Evolutionary conservation across 495 filamentous ascomycete genomes (phyloP), one percentile per base, ranked within the genome.

Genomic region (Astrocystis sublimbata): DNA sequence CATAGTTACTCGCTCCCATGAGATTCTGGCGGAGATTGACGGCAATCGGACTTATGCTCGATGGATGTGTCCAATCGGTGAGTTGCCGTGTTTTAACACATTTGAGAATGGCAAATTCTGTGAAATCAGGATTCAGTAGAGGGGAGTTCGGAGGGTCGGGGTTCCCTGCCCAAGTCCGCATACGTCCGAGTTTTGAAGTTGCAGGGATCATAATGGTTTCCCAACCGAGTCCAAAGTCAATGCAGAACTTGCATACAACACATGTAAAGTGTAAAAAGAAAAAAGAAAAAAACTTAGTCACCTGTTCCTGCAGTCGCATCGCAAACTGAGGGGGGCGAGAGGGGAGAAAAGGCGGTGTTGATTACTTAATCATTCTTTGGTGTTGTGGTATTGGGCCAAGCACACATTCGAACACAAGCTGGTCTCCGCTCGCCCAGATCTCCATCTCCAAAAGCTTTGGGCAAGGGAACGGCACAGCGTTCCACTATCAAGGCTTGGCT

Each of bases 401-500:
- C 30, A n/a, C 26, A 49, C 13, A 17, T 17, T 49, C 8, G 5
- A 28, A 28, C 24, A 49, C n/a, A 23, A 17, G n/a, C n/a, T n/a
- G n/a, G n/a, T n/a, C n/a, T 49, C 30, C 30, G 17, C 26, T 7
- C 13, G 17, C 10, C 8, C n/a, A 49, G 26, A 30, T 23, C 24
- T 17, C 46, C 15, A 30, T 30, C 4, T 49, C 26, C 6, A 30
- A 6, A 49, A 26, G 23, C 13, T 6, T 6, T 47, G 0, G 5
- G 24, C 45, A 47, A n/a, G 46, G 46, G 24, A n/a, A 49, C 6
- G 46, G 24, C 46, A 49, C 17, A 9, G 3, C 17, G 26, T 49
- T 30, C 46, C 46, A 30, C 46, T 31, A 26, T 40, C 21, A 56
- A 55, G n/a, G n/a, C n/a, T n/a, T 38, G 38, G 38, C 53, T 31